Conservation (phyloP, 345 rosid genomes). For the Sisymbrium altissimum region DNA sequence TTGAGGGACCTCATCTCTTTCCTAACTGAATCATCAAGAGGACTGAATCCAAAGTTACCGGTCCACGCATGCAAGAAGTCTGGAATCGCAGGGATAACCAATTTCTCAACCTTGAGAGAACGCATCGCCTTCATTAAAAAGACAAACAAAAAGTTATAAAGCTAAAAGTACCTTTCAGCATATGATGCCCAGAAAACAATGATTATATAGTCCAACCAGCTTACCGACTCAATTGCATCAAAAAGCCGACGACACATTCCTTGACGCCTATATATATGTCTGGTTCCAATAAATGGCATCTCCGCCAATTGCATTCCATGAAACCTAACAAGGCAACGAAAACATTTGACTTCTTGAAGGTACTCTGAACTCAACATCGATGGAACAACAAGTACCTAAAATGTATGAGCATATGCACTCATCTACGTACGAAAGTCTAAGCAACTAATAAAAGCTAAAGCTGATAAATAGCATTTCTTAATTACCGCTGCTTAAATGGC, state of each 20-base stretch:
- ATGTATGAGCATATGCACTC: neutral
- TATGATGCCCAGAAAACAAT: neutral
- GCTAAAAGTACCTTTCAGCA: neutral
- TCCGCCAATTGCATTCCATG: conserved; percentile 38
- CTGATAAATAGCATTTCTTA: neutral
- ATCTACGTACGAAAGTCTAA: neutral
- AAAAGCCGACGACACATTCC: conserved; percentile 39
- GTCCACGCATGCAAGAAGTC: conserved; percentile 38
- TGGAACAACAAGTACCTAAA: neutral
- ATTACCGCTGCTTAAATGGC: neutral
- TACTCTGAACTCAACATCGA: neutral
- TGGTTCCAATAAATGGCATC: conserved; percentile 43
- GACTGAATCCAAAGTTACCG: conserved; percentile 31
- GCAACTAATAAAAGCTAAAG: neutral
- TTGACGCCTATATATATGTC: conserved; percentile 39
- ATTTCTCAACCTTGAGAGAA: conserved; percentile 35
- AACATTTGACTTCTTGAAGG: neutral
- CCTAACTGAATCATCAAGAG: conserved; percentile 23
- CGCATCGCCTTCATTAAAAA: conserved; percentile 22
- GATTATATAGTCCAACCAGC: neutral
- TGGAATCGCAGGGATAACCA: conserved; percentile 39
- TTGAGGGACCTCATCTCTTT: conserved; percentile 35
- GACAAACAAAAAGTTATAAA: conserved; percentile 3
- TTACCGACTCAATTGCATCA: conserved; percentile 35
- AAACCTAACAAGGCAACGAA: conserved; percentile 27